phyloP scores from a whole-genome alignment of 495 filamentous ascomycete genomes.

The Tuber calosporum region DNA sequence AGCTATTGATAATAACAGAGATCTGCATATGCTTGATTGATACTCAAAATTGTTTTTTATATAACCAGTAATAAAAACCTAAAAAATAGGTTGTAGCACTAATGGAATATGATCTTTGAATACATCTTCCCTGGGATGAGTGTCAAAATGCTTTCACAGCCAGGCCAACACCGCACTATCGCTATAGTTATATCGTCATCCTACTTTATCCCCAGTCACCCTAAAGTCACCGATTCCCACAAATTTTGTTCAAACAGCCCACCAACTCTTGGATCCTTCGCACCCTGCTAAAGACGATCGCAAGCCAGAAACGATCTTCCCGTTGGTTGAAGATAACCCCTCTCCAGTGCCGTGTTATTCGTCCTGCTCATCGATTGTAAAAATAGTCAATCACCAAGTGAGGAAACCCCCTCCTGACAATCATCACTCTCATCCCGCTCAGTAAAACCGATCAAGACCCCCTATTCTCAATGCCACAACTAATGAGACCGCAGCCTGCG shows the following conservation, averaged over 20 bases:
- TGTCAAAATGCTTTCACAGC: slow-evolving; percentile 25
- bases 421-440: not conserved
- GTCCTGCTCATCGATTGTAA: not conserved
- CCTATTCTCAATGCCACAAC: not conserved
- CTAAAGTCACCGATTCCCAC: slow-evolving; percentile 31
- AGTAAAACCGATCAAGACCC: not conserved
- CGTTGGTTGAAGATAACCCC: not conserved
- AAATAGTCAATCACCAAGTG: not conserved
- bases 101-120: too few species aligned
- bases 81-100: too few species aligned
- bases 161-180: slow-evolving; percentile 22
- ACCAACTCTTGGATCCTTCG: not conserved
- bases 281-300: not conserved
- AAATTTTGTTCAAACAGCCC: not conserved
- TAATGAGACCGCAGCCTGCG: not conserved
- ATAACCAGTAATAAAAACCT: too few species aligned
- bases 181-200: too few species aligned
- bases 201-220: slow-evolving; percentile 38
- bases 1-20: too few species aligned
- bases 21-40: too few species aligned
- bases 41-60: too few species aligned
- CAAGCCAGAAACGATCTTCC: not conserved
- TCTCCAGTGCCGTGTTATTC: not conserved
- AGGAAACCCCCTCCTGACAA: not conserved
- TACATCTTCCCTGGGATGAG: too few species aligned